Evolutionary conservation across 176 grass and related monocot species (phyloP), one percentile per base, ranked within the genome.

Genomic region (Paspalum notatum): DNA sequence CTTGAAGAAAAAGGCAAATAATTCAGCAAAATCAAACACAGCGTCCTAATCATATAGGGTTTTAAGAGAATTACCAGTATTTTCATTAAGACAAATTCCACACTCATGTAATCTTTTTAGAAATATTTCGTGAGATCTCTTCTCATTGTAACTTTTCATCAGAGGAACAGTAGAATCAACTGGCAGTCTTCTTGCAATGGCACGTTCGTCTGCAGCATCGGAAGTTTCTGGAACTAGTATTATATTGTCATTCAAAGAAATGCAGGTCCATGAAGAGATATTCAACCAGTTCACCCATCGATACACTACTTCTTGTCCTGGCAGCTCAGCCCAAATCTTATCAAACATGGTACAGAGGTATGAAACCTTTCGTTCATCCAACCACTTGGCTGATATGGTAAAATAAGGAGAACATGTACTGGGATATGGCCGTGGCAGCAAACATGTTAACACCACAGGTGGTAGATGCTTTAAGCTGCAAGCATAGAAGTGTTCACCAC

Each of bases 251-350:
- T 61, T 41, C 73, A 88, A 88, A 41, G 82, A 83, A 72, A 92
- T 87, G 83, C 74, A 83, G 17, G 69, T 49, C 69, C 85, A 84
- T 51, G 75, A 81, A 39, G 75, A 89, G 48, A 63, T 82, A 68
- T 89, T 76, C 48, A 92, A 68, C 90, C 90, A 89, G 40, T 92
- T 83, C 26, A 79, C 73, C 90, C 87, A 92, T 47, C 70, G 80
- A 57, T 86, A 92, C 26, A 86, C 77, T 20, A 89, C 80, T 77
- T 89, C 90, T 78, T 92, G 86, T n/a, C 83, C 83, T 76, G 69
- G 69, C 64, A 86, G 83, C 25, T 89, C 80, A 51, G 48, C 71
- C 86, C 86, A 92, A 66, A 92, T 84, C 39, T 84, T 47, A 69
- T 92, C 87, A 85, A 92, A 18, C 60, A 75, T 80, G 48, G 38